phyloP scores from a whole-genome alignment of 371 early-diverging fungal genomes.

The Zancudomyces culisetae region DNA sequence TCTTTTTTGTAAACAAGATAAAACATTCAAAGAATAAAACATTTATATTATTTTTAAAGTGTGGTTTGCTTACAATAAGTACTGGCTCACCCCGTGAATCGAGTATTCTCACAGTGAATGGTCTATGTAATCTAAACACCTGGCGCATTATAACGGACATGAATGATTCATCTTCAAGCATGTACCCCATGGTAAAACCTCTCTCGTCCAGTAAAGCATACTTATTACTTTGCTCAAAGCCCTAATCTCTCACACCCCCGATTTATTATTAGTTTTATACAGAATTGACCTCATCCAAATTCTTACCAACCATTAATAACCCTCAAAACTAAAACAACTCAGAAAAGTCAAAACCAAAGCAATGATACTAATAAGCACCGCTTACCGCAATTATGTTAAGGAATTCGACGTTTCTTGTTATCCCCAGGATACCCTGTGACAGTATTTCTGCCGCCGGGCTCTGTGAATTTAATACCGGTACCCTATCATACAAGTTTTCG shows the following conservation, averaged over 20 bases:
- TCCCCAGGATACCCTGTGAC: neutral
- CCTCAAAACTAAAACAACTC: no score
- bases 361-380: neutral
- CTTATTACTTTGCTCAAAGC: constrained; percentile 76
- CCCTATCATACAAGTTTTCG: neutral
- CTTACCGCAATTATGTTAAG: neutral
- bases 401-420: neutral
- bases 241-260: constrained; percentile 8
- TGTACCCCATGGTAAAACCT: constrained; percentile 52
- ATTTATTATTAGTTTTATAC: neutral
- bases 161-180: constrained; percentile 54
- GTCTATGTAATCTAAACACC: constrained; percentile 52
- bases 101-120: constrained; percentile 54
- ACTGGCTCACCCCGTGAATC: constrained; percentile 46
- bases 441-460: neutral
- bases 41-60: no score
- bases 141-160: constrained; percentile 46
- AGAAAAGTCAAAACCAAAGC: neutral
- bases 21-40: no score
- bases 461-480: neutral
- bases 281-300: no score
- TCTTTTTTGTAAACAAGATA: no score
- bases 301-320: no score
- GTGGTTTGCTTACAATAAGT: constrained; percentile 28
- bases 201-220: constrained; percentile 55